Evolutionary conservation across 371 early-diverging fungal species (phyloP).

Genomic region (Nematocida sp.): DNA sequence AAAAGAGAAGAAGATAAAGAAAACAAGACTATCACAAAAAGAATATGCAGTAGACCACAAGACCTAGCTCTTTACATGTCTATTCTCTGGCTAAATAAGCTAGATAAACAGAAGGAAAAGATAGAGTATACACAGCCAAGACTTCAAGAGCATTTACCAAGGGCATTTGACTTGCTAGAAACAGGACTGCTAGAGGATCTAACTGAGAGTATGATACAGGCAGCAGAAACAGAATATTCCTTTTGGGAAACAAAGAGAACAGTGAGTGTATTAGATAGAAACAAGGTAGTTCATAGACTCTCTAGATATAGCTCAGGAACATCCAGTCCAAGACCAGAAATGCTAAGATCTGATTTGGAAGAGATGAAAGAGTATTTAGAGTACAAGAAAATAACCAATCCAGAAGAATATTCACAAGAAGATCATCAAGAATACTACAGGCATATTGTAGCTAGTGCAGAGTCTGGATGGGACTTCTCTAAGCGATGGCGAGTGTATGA

Average conservation of each 20-base stretch:
- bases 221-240: constrained; percentile 23
- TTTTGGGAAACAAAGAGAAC: constrained; percentile 25
- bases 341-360: constrained; percentile 20
- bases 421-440: background rate
- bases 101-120: too few species aligned
- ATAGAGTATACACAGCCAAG: too few species aligned
- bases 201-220: too few species aligned
- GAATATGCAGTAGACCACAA: too few species aligned
- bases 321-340: constrained; percentile 51
- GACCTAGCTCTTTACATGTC: too few species aligned
- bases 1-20: too few species aligned
- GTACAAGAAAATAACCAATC: background rate
- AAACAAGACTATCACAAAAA: too few species aligned
- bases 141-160: too few species aligned
- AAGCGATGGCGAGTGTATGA: constrained; percentile 68
- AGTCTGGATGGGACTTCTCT: constrained; percentile 80
- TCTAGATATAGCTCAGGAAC: constrained; percentile 20
- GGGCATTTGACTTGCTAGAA: too few species aligned
- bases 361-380: background rate
- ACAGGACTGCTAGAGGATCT: too few species aligned
- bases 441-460: constrained; percentile 68
- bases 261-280: background rate
- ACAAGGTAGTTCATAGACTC: background rate
- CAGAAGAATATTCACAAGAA: background rate
- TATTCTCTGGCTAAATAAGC: too few species aligned